Percentiles rank a stretch among this genome's conserved stretches.
Conservation (phyloP, 192 early-diverging fungal genomes). For the Linnemannia elongata region DNA sequence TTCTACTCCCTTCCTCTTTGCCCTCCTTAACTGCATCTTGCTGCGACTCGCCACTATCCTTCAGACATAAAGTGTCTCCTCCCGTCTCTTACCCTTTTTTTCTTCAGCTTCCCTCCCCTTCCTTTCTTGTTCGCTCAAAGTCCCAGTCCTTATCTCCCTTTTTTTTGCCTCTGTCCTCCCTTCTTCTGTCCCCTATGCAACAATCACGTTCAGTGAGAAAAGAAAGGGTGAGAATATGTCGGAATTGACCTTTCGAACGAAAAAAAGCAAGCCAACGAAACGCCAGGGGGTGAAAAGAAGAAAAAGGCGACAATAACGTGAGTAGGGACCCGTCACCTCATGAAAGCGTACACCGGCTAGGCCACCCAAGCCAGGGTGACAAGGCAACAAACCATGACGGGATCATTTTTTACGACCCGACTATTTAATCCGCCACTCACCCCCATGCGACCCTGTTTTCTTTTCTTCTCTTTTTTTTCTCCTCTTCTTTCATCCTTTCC, state of each 20-base stretch:
- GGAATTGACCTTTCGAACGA: background rate
- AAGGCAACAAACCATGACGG: background rate
- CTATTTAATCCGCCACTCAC: background rate
- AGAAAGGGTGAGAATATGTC: background rate
- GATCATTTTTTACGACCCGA: background rate
- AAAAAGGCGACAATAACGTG: background rate
- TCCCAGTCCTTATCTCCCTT: background rate
- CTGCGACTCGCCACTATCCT: too few species aligned
- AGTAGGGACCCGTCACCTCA: background rate
- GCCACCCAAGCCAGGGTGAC: background rate
- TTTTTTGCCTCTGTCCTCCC: conserved; percentile 14
- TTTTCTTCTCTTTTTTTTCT: background rate
- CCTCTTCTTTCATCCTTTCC: background rate
- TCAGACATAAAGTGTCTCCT: background rate
- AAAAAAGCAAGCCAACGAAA: background rate
- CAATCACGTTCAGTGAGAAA: background rate
- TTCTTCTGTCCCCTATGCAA: conserved; percentile 17
- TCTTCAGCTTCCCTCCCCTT: background rate
- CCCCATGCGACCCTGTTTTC: background rate
- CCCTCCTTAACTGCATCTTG: background rate
- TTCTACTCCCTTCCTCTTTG: background rate
- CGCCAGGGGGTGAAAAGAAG: background rate
- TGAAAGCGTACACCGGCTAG: background rate
- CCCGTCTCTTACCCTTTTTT: background rate
- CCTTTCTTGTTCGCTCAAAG: background rate